These are phyloP conservation scores for Hawksworthiomyces lignivorus DNA, from an alignment of 2,329 filamentous ascomycete species.

Conservation along the genomic window DNA sequence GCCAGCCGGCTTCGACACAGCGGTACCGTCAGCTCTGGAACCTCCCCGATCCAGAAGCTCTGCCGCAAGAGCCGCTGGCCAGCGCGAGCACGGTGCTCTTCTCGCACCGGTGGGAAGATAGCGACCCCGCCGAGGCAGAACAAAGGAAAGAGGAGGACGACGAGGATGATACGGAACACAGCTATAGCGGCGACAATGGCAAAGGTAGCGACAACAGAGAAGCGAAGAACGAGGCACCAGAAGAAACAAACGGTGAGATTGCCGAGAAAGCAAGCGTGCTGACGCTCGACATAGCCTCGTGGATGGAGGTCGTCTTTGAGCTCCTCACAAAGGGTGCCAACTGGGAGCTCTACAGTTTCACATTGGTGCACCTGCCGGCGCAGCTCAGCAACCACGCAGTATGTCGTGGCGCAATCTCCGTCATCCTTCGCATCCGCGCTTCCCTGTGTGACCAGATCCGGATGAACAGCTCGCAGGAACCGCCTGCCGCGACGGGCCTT, in stretches of 20 bases:
- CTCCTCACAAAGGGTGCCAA: constrained; percentile 68
- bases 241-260: not conserved
- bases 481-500: constrained; percentile 68
- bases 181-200: not conserved
- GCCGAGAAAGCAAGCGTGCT: not conserved
- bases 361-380: constrained; percentile 75
- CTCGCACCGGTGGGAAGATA: constrained; percentile 23
- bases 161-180: constrained; percentile 10
- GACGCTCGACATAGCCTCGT: constrained; percentile 51
- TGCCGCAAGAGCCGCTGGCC: constrained; percentile 40
- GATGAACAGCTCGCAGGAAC: constrained; percentile 69
- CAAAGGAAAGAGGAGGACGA: constrained; percentile 12
- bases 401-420: constrained; percentile 64
- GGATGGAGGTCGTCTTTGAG: constrained; percentile 70
- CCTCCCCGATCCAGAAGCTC: constrained; percentile 46
- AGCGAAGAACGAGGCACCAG: not conserved
- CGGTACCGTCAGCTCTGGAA: constrained; percentile 50
- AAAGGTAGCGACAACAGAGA: not conserved
- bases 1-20: constrained; percentile 18
- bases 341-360: constrained; percentile 91
- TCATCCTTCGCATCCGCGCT: constrained; percentile 68
- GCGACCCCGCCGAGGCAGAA: too few relatives aligned
- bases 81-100: constrained; percentile 45
- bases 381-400: constrained; percentile 86
- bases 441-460: constrained; percentile 78